Conservation (phyloP, 1,139 yeast species). For the Pichia sp. region DNA sequence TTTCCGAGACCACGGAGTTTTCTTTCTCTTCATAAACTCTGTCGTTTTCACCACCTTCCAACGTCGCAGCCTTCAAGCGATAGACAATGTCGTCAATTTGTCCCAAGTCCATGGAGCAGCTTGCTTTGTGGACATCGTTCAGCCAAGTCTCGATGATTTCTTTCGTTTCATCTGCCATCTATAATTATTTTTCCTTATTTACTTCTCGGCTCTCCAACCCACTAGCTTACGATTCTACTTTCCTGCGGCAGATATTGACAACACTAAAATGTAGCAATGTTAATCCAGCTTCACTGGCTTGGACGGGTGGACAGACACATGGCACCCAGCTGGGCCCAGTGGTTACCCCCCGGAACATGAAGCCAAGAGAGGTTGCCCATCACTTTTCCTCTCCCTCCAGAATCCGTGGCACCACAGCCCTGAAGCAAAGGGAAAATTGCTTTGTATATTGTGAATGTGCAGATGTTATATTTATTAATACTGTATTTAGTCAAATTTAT, state of each 20-base stretch:
- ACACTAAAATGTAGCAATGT: background rate
- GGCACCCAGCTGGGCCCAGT: background rate
- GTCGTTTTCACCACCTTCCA: background rate
- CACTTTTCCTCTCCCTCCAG: background rate
- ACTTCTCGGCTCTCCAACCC: no score
- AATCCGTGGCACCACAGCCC: background rate
- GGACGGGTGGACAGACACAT: background rate
- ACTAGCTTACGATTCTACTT: background rate
- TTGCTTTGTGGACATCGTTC: background rate
- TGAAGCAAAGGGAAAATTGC: background rate
- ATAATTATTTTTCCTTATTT: background rate
- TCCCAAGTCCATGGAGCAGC: background rate
- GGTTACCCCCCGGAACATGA: background rate
- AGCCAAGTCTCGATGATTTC: conserved; percentile 3
- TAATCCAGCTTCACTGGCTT: background rate
- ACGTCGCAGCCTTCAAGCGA: background rate
- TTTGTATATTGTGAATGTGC: background rate
- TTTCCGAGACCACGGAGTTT: background rate
- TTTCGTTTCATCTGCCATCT: conserved; percentile 2
- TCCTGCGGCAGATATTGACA: background rate
- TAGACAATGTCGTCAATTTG: conserved; percentile 4
- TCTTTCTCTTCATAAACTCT: background rate
- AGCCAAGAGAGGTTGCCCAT: background rate
- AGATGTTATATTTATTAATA: no score
- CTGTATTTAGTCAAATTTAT: background rate